Conservation (phyloP, 1,284 basidiomycete species). For the Apiotrichum sp. region DNA sequence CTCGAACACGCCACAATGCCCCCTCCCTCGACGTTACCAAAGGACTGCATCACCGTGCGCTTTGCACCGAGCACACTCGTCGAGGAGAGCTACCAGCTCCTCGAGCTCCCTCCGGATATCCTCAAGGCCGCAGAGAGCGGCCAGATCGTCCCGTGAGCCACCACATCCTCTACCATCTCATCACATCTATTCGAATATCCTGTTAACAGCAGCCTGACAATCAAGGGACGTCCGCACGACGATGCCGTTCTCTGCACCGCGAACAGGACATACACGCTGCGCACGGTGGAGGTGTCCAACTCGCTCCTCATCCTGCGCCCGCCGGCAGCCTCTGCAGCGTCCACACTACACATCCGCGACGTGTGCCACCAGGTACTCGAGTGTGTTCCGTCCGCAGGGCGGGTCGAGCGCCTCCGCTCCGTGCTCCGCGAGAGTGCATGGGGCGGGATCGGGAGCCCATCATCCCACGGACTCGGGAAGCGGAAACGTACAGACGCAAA, state of each 20-base stretch:
- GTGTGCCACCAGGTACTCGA: constrained; percentile 68
- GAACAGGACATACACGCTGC: constrained; percentile 68
- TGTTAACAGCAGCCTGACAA: constrained; percentile 55
- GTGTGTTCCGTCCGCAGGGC: constrained; percentile 63
- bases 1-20: too few relatives aligned
- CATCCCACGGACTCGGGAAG: constrained; percentile 9
- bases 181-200: neutral
- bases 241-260: constrained; percentile 81
- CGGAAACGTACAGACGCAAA: constrained; percentile 18
- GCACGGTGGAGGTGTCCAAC: constrained; percentile 78
- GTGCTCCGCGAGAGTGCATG: constrained; percentile 64
- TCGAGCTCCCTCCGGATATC: constrained; percentile 45
- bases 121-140: constrained; percentile 38
- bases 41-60: constrained; percentile 18
- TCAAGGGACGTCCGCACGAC: constrained; percentile 73
- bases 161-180: neutral
- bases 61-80: constrained; percentile 14
- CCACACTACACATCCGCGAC: constrained; percentile 41
- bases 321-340: neutral
- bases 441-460: constrained; percentile 48
- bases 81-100: constrained; percentile 42
- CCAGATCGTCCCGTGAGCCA: constrained; percentile 32
- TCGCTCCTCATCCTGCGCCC: constrained; percentile 67
- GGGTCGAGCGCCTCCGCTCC: constrained; percentile 59
- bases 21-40: constrained; percentile 5